Conservation (phyloP, 257 asterid species). For the Penstemon newberryi region DNA sequence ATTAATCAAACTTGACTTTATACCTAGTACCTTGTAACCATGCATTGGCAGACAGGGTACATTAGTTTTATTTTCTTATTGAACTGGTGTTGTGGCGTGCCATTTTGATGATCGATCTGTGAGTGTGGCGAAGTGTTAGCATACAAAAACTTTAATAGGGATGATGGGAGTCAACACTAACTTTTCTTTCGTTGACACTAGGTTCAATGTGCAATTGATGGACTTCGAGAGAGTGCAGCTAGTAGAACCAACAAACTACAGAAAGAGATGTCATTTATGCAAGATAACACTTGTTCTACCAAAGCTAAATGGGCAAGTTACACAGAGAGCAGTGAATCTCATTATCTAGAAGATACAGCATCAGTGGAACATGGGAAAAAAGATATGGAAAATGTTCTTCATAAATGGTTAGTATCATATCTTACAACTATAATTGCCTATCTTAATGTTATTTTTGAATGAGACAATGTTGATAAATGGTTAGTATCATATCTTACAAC, state of each 20-base stretch:
- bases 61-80: too few relatives aligned
- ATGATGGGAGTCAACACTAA: neutral
- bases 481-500: conserved; percentile 28
- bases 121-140: too few relatives aligned
- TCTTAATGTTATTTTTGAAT: neutral
- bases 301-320: conserved; percentile 70
- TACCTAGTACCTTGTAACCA: neutral
- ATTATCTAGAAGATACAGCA: conserved; percentile 67
- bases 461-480: conserved; percentile 47
- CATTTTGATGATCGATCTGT: too few relatives aligned
- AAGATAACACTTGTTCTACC: conserved; percentile 63
- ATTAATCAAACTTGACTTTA: neutral
- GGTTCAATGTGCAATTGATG: conserved; percentile 81
- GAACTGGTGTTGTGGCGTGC: too few relatives aligned
- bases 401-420: conserved; percentile 60
- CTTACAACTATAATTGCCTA: neutral
- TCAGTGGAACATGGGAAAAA: conserved; percentile 71
- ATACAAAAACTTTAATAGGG: too few relatives aligned
- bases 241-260: conserved; percentile 70
- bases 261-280: conserved; percentile 90
- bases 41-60: neutral
- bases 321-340: conserved; percentile 61
- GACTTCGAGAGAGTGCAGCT: conserved; percentile 77
- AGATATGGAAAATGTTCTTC: conserved; percentile 65
- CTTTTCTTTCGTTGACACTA: conserved; percentile 23